phyloP scores from a whole-genome alignment of 176 grass and related monocot genomes.

The Eleusine indica region DNA sequence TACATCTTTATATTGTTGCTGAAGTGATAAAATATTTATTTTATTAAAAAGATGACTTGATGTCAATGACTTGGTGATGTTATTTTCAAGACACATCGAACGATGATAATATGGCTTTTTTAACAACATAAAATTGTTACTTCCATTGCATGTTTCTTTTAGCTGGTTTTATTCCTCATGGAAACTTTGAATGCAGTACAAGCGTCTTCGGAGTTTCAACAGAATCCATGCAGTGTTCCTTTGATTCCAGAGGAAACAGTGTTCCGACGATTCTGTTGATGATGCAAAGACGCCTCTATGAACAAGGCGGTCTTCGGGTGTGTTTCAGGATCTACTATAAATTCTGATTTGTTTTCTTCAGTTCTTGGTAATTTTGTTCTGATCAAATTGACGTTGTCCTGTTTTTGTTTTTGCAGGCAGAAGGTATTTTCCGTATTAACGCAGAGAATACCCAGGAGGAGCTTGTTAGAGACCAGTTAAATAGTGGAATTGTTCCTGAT shows the following conservation, averaged over 20 bases:
- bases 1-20: conserved; percentile 6
- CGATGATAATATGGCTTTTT: conserved; percentile 9
- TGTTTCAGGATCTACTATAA: not conserved
- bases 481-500: conserved; percentile 67
- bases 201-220: conserved; percentile 81
- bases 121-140: not conserved
- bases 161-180: conserved; percentile 5
- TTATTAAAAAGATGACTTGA: conserved; percentile 22
- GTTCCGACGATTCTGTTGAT: conserved; percentile 76
- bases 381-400: conserved; percentile 10
- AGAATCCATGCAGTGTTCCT: conserved; percentile 82
- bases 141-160: conserved; percentile 21
- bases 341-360: not conserved
- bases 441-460: conserved; percentile 77
- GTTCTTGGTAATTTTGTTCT: conserved; percentile 4
- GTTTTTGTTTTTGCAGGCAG: conserved; percentile 53
- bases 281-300: conserved; percentile 75
- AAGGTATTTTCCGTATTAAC: conserved; percentile 87
- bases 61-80: not conserved
- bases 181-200: conserved; percentile 58
- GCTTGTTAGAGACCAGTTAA: conserved; percentile 68
- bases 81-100: not conserved
- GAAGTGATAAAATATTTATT: not conserved
- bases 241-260: conserved; percentile 68
- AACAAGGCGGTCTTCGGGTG: conserved; percentile 73